Percentiles rank a stretch among this genome's conserved stretches.
Evolutionary conservation across 352 stramenopile genomes (phyloP).

Genomic region (Globisporangium viniferum): DNA sequence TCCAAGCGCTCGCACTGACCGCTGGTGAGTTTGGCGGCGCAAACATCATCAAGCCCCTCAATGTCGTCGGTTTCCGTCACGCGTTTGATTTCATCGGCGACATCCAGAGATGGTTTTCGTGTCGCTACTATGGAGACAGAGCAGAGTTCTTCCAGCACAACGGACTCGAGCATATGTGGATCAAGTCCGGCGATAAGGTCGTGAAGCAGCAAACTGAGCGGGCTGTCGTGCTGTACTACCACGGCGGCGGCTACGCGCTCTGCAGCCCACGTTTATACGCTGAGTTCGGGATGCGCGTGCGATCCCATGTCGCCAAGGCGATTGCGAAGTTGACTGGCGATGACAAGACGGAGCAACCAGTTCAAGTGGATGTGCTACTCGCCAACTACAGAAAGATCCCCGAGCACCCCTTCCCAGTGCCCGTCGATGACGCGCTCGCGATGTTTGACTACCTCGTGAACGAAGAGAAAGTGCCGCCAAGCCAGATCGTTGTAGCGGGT

Average conservation of each 20-base stretch:
- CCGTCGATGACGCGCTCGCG: conserved; percentile 30
- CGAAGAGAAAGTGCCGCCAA: conserved; percentile 27
- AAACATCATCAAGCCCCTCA: neutral
- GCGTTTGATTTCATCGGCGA: conserved; percentile 13
- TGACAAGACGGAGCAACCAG: conserved; percentile 3
- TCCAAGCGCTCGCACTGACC: conserved; percentile 17
- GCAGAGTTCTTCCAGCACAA: conserved; percentile 27
- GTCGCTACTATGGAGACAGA: conserved; percentile 6
- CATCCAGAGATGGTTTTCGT: conserved; percentile 20
- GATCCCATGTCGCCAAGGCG: neutral
- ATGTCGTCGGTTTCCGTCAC: conserved; percentile 8
- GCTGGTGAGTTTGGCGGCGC: conserved; percentile 18
- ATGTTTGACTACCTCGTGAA: conserved; percentile 43
- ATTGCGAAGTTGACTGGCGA: conserved; percentile 22
- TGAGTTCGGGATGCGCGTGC: conserved; percentile 24
- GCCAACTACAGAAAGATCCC: conserved; percentile 51
- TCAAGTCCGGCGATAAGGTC: neutral
- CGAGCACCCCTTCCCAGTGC: conserved; percentile 37
- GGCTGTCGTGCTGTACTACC: conserved; percentile 37
- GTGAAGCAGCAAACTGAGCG: conserved; percentile 4
- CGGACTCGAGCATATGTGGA: conserved; percentile 45
- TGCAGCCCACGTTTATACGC: conserved; percentile 40
- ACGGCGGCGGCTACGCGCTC: conserved; percentile 40
- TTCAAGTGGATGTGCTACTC: conserved; percentile 41
- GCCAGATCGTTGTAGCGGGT: conserved; percentile 35